Conservation (phyloP, 1,284 basidiomycete species). For the Coniophora puteana region DNA sequence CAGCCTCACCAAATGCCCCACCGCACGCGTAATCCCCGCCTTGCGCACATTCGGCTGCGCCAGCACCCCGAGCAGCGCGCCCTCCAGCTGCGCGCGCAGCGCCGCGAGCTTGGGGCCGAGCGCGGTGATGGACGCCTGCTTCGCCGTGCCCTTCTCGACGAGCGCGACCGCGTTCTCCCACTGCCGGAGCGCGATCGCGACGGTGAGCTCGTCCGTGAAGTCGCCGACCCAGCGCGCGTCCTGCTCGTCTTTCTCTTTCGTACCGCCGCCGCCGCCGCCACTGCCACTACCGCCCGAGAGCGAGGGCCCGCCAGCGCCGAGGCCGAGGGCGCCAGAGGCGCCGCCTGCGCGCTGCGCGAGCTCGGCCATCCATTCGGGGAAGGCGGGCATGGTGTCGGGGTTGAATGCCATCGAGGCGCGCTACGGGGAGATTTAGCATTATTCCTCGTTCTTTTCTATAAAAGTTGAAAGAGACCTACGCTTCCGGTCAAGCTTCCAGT, state of each 20-base stretch:
- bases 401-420: conserved; percentile 32
- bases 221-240: conserved; percentile 86
- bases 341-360: conserved; percentile 41
- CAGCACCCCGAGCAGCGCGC: conserved; percentile 73
- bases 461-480: conserved; percentile 46
- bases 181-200: conserved; percentile 85
- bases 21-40: conserved; percentile 67
- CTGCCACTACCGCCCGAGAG: no score
- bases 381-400: conserved; percentile 38
- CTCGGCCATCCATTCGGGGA: conserved; percentile 71
- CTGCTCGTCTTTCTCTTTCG: conserved; percentile 69
- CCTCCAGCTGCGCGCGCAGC: conserved; percentile 68
- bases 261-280: conserved; percentile 50
- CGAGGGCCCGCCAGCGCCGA: conserved; percentile 28
- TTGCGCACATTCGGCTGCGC: conserved; percentile 78
- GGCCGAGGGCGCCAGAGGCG: conserved; percentile 13
- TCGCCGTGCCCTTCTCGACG: conserved; percentile 79
- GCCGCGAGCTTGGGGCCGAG: conserved; percentile 62
- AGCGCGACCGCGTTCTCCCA: conserved; percentile 86
- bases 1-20: conserved; percentile 71
- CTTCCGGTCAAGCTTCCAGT: conserved; percentile 46
- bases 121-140: conserved; percentile 50
- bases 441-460: no score
- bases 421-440: conserved; percentile 22
- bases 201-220: conserved; percentile 88